Conservation (phyloP, 768 basidiomycete genomes). For the Kwoniella heveanensis region DNA sequence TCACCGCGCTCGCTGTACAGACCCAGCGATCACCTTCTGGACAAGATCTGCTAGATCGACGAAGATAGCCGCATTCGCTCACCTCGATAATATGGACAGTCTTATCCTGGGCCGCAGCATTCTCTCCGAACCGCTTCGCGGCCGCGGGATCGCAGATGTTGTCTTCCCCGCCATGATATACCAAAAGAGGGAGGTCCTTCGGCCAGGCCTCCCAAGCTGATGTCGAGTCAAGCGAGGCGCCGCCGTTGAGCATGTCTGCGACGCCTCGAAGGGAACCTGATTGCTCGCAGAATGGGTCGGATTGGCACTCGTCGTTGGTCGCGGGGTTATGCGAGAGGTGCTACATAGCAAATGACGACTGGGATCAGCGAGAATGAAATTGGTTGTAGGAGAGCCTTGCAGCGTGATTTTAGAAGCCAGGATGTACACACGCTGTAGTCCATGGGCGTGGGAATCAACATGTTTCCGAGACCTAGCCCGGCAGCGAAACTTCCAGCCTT, state of each 20-base stretch:
- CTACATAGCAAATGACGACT: conserved; percentile 1
- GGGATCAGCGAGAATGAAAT: not conserved
- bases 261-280: conserved; percentile 37
- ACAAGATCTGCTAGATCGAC: no score
- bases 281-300: conserved; percentile 48
- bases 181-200: conserved; percentile 35
- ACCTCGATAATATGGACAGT: conserved; percentile 39
- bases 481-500: conserved; percentile 41
- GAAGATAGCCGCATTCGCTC: no score
- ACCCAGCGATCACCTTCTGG: no score
- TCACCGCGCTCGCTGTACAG: no score
- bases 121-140: conserved; percentile 36
- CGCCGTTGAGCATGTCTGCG: conserved; percentile 47
- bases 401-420: no score
- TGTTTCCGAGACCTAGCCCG: conserved; percentile 32
- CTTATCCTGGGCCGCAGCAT: conserved; percentile 34
- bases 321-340: conserved; percentile 42
- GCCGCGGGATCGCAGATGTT: conserved; percentile 37
- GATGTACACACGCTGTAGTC: conserved; percentile 29
- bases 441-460: conserved; percentile 45
- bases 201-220: conserved; percentile 37
- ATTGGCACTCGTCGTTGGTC: conserved; percentile 23
- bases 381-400: not conserved
- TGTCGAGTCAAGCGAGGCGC: conserved; percentile 27
- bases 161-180: conserved; percentile 49